Evolutionary conservation across 352 stramenopile species (phyloP).

Genomic region (Globisporangium paddicum): DNA sequence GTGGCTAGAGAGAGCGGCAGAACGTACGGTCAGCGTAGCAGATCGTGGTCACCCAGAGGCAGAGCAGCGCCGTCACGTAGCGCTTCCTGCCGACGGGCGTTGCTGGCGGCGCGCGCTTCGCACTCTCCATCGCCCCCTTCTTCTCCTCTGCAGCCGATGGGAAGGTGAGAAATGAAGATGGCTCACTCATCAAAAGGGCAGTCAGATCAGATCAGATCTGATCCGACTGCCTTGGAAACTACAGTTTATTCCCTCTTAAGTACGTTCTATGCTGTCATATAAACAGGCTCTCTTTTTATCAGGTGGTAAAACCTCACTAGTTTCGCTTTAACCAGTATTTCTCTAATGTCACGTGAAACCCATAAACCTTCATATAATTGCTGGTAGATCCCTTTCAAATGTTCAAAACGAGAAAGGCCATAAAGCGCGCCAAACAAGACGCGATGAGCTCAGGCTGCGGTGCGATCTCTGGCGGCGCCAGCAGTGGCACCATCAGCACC

Average conservation of each 20-base stretch:
- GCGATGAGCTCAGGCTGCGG: constrained; percentile 2
- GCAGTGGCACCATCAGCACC: constrained; percentile 1
- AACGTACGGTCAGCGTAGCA: constrained; percentile 81
- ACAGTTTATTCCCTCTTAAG: no score
- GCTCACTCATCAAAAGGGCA: no score
- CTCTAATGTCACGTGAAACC: no score
- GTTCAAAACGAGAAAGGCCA: not conserved
- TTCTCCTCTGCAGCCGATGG: no score
- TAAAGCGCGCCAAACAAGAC: not conserved
- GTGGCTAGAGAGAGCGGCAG: not conserved
- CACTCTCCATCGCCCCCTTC: not conserved
- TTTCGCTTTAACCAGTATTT: no score
- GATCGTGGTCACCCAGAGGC: constrained; percentile 72
- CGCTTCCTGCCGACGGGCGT: constrained; percentile 30
- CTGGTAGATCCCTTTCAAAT: not conserved
- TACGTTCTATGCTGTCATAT: no score
- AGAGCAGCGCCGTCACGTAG: constrained; percentile 71
- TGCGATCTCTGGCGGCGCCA: not conserved
- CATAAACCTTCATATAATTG: not conserved
- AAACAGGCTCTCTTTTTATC: no score
- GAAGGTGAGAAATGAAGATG: no score
- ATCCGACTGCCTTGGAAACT: no score
- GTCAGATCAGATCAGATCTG: no score
- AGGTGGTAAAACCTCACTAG: no score
- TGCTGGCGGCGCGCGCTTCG: not conserved